Percentiles rank a stretch among this genome's conserved stretches.
phyloP scores from a whole-genome alignment of 345 rosid genomes.

The Citrus maxima region DNA sequence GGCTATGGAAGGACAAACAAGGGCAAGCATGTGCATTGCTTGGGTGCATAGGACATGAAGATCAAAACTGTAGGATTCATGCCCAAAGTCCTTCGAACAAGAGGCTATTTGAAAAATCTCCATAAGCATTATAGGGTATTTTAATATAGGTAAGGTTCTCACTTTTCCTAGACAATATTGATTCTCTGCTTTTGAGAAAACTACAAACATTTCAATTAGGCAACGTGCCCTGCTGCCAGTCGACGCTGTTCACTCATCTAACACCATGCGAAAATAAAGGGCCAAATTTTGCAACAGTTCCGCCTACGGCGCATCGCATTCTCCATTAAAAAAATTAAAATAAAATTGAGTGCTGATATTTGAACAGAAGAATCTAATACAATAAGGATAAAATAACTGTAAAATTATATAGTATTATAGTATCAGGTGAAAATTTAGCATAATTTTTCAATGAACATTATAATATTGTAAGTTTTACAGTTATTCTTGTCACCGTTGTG shows the following conservation, averaged over 20 bases:
- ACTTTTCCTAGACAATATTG: conserved; percentile 18
- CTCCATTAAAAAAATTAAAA: too few species aligned
- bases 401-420: too few species aligned
- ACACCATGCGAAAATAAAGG: background rate
- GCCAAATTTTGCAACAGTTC: background rate
- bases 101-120: background rate
- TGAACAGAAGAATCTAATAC: too few species aligned
- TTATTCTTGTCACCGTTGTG: too few species aligned
- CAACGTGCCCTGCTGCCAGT: conserved; percentile 20
- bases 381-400: too few species aligned
- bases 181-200: background rate
- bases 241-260: background rate
- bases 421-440: too few species aligned
- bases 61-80: conserved; percentile 14
- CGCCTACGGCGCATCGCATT: background rate
- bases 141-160: background rate
- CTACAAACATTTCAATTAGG: conserved; percentile 17
- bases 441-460: too few species aligned
- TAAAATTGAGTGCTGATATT: too few species aligned
- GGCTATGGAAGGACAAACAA: background rate
- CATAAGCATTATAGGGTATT: background rate
- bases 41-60: conserved; percentile 15
- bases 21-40: conserved; percentile 36
- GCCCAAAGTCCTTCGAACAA: conserved; percentile 17
- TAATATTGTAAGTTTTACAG: too few species aligned